Conservation (phyloP, 2,329 filamentous ascomycete genomes). For the Colletotrichum sp. region DNA sequence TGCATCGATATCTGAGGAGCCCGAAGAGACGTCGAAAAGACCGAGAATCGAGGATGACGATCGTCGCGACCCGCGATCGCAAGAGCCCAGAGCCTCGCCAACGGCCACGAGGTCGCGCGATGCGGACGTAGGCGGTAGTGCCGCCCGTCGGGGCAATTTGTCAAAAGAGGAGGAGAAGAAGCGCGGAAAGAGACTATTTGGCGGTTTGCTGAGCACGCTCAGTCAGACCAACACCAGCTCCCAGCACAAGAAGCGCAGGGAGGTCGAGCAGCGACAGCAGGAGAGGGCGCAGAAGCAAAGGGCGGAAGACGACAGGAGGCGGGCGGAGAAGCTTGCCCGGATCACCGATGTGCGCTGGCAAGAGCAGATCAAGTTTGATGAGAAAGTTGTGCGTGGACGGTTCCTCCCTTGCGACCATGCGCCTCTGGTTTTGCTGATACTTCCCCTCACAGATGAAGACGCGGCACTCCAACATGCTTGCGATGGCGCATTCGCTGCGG, state of each 20-base stretch:
- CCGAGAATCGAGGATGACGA: slow-evolving; percentile 18
- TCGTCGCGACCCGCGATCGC: neutral
- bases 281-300: slow-evolving; percentile 77
- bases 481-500: slow-evolving; percentile 73
- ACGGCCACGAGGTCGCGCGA: neutral
- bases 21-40: slow-evolving; percentile 22
- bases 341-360: slow-evolving; percentile 64
- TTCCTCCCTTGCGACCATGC: neutral
- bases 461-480: slow-evolving; percentile 74
- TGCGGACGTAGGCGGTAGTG: slow-evolving; percentile 15
- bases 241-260: slow-evolving; percentile 73
- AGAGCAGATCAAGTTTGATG: slow-evolving; percentile 79
- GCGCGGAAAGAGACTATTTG: slow-evolving; percentile 85
- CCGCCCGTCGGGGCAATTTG: slow-evolving; percentile 37
- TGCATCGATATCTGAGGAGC: slow-evolving; percentile 22
- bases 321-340: slow-evolving; percentile 68
- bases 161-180: slow-evolving; percentile 74
- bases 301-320: slow-evolving; percentile 72
- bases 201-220: slow-evolving; percentile 78
- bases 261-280: slow-evolving; percentile 83
- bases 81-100: neutral
- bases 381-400: slow-evolving; percentile 68
- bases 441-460: slow-evolving; percentile 67
- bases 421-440: slow-evolving; percentile 27
- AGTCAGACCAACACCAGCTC: slow-evolving; percentile 71